A percentile compares a stretch with the other conserved stretches of the same genome.
phyloP scores from a whole-genome alignment of 768 basidiomycete species.

The Suillus placidus region DNA sequence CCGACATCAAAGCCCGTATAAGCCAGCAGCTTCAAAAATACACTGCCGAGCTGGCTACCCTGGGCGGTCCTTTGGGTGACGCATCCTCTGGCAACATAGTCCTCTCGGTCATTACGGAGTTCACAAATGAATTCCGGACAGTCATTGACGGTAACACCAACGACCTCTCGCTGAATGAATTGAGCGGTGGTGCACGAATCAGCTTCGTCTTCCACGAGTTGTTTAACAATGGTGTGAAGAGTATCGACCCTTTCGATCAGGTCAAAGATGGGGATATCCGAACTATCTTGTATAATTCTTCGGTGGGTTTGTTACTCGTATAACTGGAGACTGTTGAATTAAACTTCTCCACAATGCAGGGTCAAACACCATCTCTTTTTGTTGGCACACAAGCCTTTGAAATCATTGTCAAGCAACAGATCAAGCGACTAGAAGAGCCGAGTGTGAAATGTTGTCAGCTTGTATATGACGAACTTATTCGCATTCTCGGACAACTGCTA shows the following conservation, averaged over 20 bases:
- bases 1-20: constrained; percentile 97
- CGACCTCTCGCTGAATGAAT: constrained; percentile 91
- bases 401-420: constrained; percentile 98
- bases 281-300: constrained; percentile 95
- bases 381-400: constrained; percentile 98
- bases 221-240: constrained; percentile 95
- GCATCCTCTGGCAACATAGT: constrained; percentile 88
- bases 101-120: constrained; percentile 97
- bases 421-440: constrained; percentile 95
- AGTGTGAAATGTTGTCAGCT: constrained; percentile 91
- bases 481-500: constrained; percentile 92
- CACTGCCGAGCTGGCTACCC: constrained; percentile 76
- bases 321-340: not conserved
- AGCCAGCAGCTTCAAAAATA: constrained; percentile 88
- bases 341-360: constrained; percentile 46
- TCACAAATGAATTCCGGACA: constrained; percentile 94
- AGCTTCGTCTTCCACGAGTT: constrained; percentile 99
- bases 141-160: constrained; percentile 98
- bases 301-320: constrained; percentile 55
- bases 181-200: constrained; percentile 98
- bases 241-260: constrained; percentile 98
- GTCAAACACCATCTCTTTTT: constrained; percentile 94
- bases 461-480: constrained; percentile 96
- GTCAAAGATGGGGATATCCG: constrained; percentile 99
- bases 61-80: constrained; percentile 89